phyloP scores from a whole-genome alignment of 2,329 filamentous ascomycete genomes.

The Cladorrhinum sp. region DNA sequence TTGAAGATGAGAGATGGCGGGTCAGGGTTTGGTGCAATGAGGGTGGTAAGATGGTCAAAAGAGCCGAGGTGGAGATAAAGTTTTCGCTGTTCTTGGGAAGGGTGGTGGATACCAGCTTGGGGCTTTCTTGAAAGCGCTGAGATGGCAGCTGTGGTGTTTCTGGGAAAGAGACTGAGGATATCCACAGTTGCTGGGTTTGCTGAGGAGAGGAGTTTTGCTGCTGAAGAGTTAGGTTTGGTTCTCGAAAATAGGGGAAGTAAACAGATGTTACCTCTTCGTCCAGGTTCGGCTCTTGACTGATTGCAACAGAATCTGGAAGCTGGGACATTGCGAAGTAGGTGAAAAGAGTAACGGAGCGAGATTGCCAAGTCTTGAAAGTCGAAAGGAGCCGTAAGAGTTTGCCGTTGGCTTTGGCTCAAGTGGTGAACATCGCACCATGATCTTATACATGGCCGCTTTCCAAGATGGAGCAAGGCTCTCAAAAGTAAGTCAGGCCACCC shows the following conservation, averaged over 20 bases:
- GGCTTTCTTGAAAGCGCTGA: not conserved
- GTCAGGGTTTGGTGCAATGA: not conserved
- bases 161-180: not conserved
- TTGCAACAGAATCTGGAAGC: not conserved
- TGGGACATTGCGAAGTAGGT: not conserved
- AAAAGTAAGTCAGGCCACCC: not conserved
- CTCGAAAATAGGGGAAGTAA: not conserved
- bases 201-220: not conserved
- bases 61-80: not conserved
- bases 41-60: not conserved
- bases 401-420: not conserved
- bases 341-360: too few relatives aligned
- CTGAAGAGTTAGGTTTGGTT: not conserved
- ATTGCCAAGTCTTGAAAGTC: not conserved
- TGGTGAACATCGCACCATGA: not conserved
- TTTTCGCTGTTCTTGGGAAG: not conserved
- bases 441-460: not conserved
- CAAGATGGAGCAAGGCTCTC: not conserved
- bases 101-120: not conserved
- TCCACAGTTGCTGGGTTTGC: not conserved
- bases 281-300: not conserved
- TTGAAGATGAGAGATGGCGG: not conserved
- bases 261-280: not conserved
- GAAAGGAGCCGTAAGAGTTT: not conserved
- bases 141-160: not conserved